Percentiles rank a stretch among this genome's conserved stretches.
Conservation (phyloP, 345 rosid genomes). For the Linum usitatissimum region DNA sequence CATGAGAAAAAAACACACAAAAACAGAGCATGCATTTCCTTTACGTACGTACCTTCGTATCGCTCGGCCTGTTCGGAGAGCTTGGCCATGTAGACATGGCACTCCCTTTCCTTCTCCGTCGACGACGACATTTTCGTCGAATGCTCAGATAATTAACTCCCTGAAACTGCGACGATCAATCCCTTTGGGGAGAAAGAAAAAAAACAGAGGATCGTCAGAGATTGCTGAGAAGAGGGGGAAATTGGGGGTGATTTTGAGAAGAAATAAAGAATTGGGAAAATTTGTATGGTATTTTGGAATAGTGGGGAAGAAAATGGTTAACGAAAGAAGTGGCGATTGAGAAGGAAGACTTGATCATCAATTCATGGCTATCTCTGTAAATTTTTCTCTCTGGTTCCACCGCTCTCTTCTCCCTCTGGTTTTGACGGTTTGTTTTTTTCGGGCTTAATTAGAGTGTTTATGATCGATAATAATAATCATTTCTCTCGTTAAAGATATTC, state of each 20-base stretch:
- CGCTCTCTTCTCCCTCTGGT: too few relatives aligned
- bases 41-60: constrained; percentile 45
- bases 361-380: too few relatives aligned
- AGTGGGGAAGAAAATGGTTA: constrained; percentile 13
- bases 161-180: too few relatives aligned
- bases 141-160: neutral
- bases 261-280: neutral
- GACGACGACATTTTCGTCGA: constrained; percentile 33
- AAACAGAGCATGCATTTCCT: too few relatives aligned
- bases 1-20: too few relatives aligned
- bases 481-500: too few relatives aligned
- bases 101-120: constrained; percentile 73
- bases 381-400: too few relatives aligned
- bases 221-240: neutral
- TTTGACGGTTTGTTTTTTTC: too few relatives aligned
- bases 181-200: neutral
- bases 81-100: constrained; percentile 83
- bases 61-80: constrained; percentile 96
- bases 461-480: too few relatives aligned
- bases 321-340: constrained; percentile 19
- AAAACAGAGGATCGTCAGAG: neutral
- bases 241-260: constrained; percentile 1
- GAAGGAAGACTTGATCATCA: constrained; percentile 43
- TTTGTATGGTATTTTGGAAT: constrained; percentile 8
- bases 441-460: too few relatives aligned